These are phyloP conservation scores for Haplographium delicatum DNA, from an alignment of 495 filamentous ascomycete species.

Conservation along the genomic window DNA sequence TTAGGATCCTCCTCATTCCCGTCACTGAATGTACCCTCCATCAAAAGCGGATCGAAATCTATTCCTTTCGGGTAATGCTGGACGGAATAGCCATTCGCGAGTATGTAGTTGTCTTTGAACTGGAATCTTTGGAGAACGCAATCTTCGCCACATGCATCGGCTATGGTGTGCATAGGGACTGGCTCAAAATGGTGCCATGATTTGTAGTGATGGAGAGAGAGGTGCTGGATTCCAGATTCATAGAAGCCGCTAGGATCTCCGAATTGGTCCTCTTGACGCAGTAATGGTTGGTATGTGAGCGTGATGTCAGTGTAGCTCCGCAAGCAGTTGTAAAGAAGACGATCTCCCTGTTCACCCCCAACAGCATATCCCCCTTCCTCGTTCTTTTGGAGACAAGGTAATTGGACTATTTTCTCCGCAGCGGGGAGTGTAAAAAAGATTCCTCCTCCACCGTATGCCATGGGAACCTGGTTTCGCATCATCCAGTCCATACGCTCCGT, in stretches of 20 bases:
- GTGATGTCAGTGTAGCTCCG: constrained; percentile 42
- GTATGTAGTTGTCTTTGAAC: constrained; percentile 50
- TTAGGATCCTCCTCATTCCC: constrained; percentile 11
- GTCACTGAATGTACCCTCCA: constrained; percentile 22
- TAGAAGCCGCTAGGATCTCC: constrained; percentile 51
- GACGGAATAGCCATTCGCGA: constrained; percentile 54
- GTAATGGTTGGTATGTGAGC: constrained; percentile 44
- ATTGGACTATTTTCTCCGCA: constrained; percentile 30
- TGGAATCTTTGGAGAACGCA: constrained; percentile 54
- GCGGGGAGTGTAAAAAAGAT: constrained; percentile 53
- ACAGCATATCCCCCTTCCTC: constrained; percentile 18
- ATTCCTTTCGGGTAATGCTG: constrained; percentile 39
- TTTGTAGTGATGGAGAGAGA: constrained; percentile 58
- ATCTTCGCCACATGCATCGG: constrained; percentile 48
- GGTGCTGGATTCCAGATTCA: constrained; percentile 45
- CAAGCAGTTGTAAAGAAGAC: constrained; percentile 47
- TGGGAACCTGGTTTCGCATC: constrained; percentile 39
- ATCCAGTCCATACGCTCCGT: constrained; percentile 41
- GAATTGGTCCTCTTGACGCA: constrained; percentile 49
- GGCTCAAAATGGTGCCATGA: constrained; percentile 47
- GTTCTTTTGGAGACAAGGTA: constrained; percentile 30
- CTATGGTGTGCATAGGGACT: constrained; percentile 37
- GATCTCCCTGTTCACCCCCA: constrained; percentile 23
- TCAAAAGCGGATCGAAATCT: constrained; percentile 24
- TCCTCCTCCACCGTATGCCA: constrained; percentile 53